These are phyloP conservation scores for Amaranthus hypochondriacus DNA, from an alignment of 148 eudicot genomes.

Conservation along the genomic window DNA sequence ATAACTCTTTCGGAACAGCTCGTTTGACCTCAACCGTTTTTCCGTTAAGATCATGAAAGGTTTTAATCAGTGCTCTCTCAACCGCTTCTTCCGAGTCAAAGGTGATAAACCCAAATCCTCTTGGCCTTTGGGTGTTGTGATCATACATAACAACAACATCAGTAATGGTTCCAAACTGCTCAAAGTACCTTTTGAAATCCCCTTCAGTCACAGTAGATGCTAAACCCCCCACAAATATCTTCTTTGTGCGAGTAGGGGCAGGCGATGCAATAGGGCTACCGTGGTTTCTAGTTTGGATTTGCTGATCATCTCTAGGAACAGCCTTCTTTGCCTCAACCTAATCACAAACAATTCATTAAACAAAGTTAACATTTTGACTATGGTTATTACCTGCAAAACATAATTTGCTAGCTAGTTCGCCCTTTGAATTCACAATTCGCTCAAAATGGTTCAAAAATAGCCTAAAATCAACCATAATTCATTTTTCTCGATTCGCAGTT, in stretches of 20 bases:
- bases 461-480: no score
- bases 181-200: slow-evolving; percentile 57
- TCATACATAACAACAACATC: slow-evolving; percentile 79
- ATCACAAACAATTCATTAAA: neutral
- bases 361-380: neutral
- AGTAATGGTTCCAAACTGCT: slow-evolving; percentile 62
- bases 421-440: no score
- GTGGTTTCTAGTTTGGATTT: slow-evolving; percentile 41
- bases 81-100: slow-evolving; percentile 72
- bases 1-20: slow-evolving; percentile 63
- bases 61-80: slow-evolving; percentile 50
- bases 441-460: no score
- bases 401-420: no score
- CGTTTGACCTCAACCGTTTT: slow-evolving; percentile 74
- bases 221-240: slow-evolving; percentile 75
- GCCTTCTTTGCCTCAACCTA: slow-evolving; percentile 79
- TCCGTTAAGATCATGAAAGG: slow-evolving; percentile 61
- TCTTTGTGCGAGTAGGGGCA: slow-evolving; percentile 52
- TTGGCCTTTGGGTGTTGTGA: slow-evolving; percentile 67
- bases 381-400: no score
- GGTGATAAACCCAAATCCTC: slow-evolving; percentile 70
- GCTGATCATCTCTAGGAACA: slow-evolving; percentile 66
- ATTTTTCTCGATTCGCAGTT: neutral
- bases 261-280: slow-evolving; percentile 51
- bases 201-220: slow-evolving; percentile 60